These are phyloP conservation scores for Colletotrichum sp. DNA, from an alignment of 2,329 filamentous ascomycete species.

Conservation along the genomic window DNA sequence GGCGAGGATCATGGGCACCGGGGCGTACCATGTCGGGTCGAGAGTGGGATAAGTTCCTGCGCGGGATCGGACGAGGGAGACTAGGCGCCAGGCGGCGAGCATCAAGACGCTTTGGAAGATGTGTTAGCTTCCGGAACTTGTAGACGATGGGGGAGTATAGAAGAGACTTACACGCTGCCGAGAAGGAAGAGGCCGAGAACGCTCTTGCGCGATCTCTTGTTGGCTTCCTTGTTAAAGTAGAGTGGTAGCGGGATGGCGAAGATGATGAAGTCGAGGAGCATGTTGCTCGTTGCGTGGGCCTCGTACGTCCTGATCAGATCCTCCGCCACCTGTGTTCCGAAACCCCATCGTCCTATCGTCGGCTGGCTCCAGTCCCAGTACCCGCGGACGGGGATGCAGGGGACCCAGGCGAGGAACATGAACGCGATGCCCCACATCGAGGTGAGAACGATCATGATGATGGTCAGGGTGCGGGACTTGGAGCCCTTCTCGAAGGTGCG, in stretches of 20 bases:
- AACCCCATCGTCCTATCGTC: constrained; percentile 27
- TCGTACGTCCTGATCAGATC: constrained; percentile 30
- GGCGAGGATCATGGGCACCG: constrained; percentile 32
- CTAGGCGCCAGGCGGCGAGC: constrained; percentile 33
- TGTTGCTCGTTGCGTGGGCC: constrained; percentile 31
- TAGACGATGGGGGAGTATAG: not conserved
- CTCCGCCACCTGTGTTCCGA: constrained; percentile 26
- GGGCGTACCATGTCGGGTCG: constrained; percentile 39
- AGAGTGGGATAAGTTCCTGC: constrained; percentile 35
- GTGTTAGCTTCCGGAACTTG: rapidly evolving
- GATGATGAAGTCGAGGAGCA: constrained; percentile 33
- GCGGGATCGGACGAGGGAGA: constrained; percentile 30
- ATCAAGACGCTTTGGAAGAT: not conserved
- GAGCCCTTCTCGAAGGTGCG: constrained; percentile 18
- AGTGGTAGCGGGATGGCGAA: constrained; percentile 35
- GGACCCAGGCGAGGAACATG: constrained; percentile 33
- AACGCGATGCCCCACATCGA: constrained; percentile 32
- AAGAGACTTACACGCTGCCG: constrained; percentile 31
- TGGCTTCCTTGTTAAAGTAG: constrained; percentile 27
- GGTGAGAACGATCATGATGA: constrained; percentile 26
- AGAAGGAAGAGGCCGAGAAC: constrained; percentile 32
- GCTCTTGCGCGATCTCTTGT: constrained; percentile 31
- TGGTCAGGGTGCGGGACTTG: constrained; percentile 16
- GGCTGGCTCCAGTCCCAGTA: constrained; percentile 32
- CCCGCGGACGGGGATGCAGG: constrained; percentile 32